Base-by-base conservation (phyloP, 2,329 filamentous ascomycete species). In the Botrytis elliptica region DNA sequence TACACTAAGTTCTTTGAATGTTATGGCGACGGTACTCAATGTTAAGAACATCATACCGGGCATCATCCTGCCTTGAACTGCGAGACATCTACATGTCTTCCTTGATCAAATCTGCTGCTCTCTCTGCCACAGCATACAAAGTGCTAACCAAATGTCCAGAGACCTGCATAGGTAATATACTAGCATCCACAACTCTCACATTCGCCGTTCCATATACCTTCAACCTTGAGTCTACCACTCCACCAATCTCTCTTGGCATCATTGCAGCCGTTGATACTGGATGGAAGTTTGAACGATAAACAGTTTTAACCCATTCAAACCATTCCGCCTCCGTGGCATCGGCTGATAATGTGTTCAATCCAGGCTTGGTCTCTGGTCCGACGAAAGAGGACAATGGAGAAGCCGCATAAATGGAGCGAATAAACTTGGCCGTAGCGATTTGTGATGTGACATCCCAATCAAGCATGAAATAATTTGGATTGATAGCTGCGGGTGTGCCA, bases 381-480 rank as follows among this genome's bases (percentile, higher is more conserved):
- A 63, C 59, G 5, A 70, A n/a, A 38, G 42, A 12, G 29, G 68
- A 63, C 1, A 70, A 22, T n/a, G 68, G 68, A n/a, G 68, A 9
- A 4, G 68, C 63, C 7, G 29, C 25, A 25, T 20, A 70, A 14
- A 70, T 9, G 22, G 40, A 44, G 12, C 68, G 68, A 14, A 70
- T 49, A 14, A 63, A 70, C 40, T 70, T 60, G 29, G 68, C 68
- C 6, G 44, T 38, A 14, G 25, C 16, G 29, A 63, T 29, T 44
- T 72, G 70, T 3, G 60, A 63, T 16, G 38, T 44, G 7, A 68
- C 38, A 44, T 72, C 70, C 33, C 49, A 72, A 38, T 72, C 70
- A 20, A 72, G 12, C 49, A 68, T 68, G 62, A 38, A 72, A 81
- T 84, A 88, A 29, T 84, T 84, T 3, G 86, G 85, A 73, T 89